These are phyloP conservation scores for Flaveria sonorensis DNA, from an alignment of 129 eudicot species.

Conservation along the genomic window DNA sequence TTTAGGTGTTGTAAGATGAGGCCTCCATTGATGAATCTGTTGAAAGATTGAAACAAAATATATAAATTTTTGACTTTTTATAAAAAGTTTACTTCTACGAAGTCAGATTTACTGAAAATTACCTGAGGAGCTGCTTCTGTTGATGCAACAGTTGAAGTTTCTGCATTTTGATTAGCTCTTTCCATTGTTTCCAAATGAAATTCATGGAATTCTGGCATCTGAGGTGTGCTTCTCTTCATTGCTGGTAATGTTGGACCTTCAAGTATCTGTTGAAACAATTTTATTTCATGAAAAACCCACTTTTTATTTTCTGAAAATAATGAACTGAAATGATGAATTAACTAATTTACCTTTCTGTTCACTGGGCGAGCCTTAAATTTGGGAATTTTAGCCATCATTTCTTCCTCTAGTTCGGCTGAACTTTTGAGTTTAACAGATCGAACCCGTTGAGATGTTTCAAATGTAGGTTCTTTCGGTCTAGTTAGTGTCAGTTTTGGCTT, in stretches of 20 bases:
- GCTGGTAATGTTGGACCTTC: conserved; percentile 74
- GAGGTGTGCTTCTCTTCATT: conserved; percentile 77
- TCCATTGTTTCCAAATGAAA: conserved; percentile 89
- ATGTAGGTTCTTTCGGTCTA: conserved; percentile 90
- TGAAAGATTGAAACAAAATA: conserved; percentile 11
- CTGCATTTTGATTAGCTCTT: conserved; percentile 79
- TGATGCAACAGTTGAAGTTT: conserved; percentile 70
- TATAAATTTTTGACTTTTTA: neutral
- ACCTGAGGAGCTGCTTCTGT: conserved; percentile 62
- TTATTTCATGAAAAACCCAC: neutral
- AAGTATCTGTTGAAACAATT: conserved; percentile 52
- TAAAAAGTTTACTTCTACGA: neutral
- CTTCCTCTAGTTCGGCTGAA: conserved; percentile 85
- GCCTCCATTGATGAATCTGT: conserved; percentile 69
- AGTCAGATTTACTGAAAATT: neutral
- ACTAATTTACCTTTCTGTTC: conserved; percentile 65
- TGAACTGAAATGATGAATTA: neutral
- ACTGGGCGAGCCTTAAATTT: conserved; percentile 92
- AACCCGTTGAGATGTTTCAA: conserved; percentile 81
- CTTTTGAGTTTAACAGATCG: conserved; percentile 71
- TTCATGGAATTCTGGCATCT: conserved; percentile 81
- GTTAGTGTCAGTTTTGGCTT: conserved; percentile 78
- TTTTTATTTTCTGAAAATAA: conserved; percentile 1
- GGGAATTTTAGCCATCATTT: conserved; percentile 95
- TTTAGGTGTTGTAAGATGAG: conserved; percentile 74